Conservation (phyloP, 495 filamentous ascomycete genomes). For the Xylaria longipes region DNA sequence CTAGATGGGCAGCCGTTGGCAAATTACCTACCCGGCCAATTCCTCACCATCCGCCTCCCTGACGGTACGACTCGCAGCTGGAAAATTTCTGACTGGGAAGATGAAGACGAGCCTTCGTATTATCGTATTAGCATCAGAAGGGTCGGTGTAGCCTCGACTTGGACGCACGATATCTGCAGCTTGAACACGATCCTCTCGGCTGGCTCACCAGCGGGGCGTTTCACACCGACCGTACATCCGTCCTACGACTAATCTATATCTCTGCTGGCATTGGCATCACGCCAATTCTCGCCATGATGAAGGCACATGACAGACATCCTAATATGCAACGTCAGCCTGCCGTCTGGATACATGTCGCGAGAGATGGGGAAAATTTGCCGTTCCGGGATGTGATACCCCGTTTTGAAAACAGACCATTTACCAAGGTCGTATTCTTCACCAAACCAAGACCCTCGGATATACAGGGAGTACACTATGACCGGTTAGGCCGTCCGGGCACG, state of each 20-base stretch:
- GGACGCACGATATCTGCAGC: slow-evolving; percentile 16
- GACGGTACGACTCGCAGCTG: slow-evolving; percentile 19
- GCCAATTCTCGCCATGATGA: slow-evolving; percentile 27
- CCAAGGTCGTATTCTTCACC: slow-evolving; percentile 18
- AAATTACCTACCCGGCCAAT: slow-evolving; percentile 22
- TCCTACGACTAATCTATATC: slow-evolving; percentile 20
- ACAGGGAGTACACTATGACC: slow-evolving; percentile 20
- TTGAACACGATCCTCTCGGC: slow-evolving; percentile 1
- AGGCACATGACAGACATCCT: slow-evolving; percentile 17
- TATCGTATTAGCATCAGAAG: slow-evolving; percentile 22
- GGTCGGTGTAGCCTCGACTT: slow-evolving; percentile 11
- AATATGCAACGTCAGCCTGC: slow-evolving; percentile 6
- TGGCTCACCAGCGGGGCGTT: slow-evolving; percentile 18
- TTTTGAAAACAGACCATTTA: slow-evolving; percentile 15
- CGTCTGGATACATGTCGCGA: slow-evolving; percentile 22
- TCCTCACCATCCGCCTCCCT: slow-evolving; percentile 18
- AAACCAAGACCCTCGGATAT: slow-evolving; percentile 12
- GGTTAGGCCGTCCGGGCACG: slow-evolving; percentile 15
- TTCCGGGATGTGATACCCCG: slow-evolving; percentile 14
- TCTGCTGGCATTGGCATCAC: slow-evolving; percentile 26
- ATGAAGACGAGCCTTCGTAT: slow-evolving; percentile 8
- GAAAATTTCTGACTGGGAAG: slow-evolving; percentile 23
- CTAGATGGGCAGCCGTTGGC: slow-evolving; percentile 11
- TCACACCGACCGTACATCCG: slow-evolving; percentile 13
- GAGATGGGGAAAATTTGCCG: slow-evolving; percentile 10